Evolutionary conservation across 129 eudicot genomes (phyloP).

Genomic region (Apium graveolens): DNA sequence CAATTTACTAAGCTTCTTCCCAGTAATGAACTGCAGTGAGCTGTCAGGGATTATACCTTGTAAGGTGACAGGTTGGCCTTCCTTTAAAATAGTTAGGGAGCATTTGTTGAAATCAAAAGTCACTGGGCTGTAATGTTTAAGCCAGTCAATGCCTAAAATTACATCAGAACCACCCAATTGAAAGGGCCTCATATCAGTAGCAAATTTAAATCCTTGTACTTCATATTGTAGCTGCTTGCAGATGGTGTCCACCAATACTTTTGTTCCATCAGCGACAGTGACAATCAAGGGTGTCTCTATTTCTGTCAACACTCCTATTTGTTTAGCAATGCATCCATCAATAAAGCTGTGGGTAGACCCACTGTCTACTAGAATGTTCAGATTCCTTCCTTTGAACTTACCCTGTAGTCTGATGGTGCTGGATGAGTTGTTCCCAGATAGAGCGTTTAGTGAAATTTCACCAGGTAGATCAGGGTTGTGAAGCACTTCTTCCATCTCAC

Average conservation of each 20-base stretch:
- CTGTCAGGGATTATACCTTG: too few relatives aligned
- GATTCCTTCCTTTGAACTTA: rapidly evolving
- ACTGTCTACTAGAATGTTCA: background rate
- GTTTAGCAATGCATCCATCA: background rate
- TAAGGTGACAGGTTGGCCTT: background rate
- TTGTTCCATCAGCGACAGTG: background rate
- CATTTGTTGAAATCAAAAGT: background rate
- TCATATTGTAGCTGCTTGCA: background rate
- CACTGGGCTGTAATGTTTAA: background rate
- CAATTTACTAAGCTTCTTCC: too few relatives aligned
- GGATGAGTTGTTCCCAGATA: too few relatives aligned
- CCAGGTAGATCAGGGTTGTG: too few relatives aligned
- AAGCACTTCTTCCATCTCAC: too few relatives aligned
- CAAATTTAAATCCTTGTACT: background rate
- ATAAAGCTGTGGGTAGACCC: background rate
- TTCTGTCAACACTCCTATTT: background rate
- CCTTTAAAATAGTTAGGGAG: too few relatives aligned
- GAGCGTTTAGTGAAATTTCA: too few relatives aligned
- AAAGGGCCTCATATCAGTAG: background rate
- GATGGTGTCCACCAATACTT: rapidly evolving
- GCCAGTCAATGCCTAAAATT: background rate
- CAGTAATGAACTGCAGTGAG: too few relatives aligned
- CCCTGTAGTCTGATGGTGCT: background rate
- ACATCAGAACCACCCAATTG: background rate
- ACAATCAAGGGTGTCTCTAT: background rate